Evolutionary conservation across 345 rosid genomes (phyloP).

Genomic region (Sonneratia alba): DNA sequence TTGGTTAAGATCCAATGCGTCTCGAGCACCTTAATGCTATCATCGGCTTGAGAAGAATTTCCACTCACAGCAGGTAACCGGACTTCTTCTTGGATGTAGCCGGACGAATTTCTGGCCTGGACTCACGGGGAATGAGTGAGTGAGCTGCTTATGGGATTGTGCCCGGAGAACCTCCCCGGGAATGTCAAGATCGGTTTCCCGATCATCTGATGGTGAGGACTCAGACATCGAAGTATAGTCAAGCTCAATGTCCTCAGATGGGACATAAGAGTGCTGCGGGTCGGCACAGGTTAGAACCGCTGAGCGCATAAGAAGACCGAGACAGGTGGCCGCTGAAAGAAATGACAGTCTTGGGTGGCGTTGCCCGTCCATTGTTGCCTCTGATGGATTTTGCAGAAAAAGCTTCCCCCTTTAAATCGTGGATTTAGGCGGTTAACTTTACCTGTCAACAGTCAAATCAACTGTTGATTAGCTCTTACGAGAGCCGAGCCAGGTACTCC

Average conservation of each 20-base stretch:
- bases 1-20: conserved; percentile 19
- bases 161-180: neutral
- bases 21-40: conserved; percentile 14
- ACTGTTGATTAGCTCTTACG: neutral
- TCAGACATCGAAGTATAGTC: neutral
- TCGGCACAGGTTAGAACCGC: neutral
- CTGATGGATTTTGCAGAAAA: neutral
- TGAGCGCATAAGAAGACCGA: neutral
- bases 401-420: neutral
- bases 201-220: too few species aligned
- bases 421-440: neutral
- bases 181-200: neutral
- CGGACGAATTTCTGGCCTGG: conserved; percentile 21
- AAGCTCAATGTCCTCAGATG: neutral
- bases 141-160: conserved; percentile 3
- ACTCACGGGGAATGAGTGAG: conserved; percentile 14
- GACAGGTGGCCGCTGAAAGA: neutral
- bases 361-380: neutral
- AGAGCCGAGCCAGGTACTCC: neutral
- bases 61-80: too few species aligned
- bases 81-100: conserved; percentile 11
- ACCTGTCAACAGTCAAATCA: neutral
- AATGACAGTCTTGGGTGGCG: neutral
- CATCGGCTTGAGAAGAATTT: too few species aligned
- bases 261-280: neutral